Percentiles rank a stretch among this genome's conserved stretches.
Conservation (phyloP, 306 rosid species). For the Vigna mungo region DNA sequence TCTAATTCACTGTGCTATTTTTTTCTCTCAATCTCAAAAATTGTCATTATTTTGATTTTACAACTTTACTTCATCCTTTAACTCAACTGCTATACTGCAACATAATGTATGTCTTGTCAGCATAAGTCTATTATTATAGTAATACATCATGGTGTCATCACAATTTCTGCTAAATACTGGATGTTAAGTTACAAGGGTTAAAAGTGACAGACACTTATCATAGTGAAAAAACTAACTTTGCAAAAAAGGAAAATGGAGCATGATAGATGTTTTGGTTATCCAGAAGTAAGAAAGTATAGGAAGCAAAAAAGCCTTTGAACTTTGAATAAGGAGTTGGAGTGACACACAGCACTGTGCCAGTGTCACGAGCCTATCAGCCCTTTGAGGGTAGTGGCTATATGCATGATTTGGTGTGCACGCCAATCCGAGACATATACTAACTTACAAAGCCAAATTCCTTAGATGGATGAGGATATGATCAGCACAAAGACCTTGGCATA, state of each 20-base stretch:
- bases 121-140: no score
- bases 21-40: no score
- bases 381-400: constrained; percentile 27
- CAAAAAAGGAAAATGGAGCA: not conserved
- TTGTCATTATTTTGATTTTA: no score
- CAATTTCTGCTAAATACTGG: no score
- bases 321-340: constrained; percentile 17
- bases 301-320: not conserved
- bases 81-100: no score
- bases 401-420: constrained; percentile 53
- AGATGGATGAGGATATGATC: constrained; percentile 57
- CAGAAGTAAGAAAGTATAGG: not conserved
- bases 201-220: not conserved
- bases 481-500: constrained; percentile 33
- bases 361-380: constrained; percentile 41
- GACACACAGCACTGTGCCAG: constrained; percentile 13
- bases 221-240: not conserved
- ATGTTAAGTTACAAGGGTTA: no score
- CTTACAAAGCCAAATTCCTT: constrained; percentile 48
- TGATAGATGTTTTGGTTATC: no score
- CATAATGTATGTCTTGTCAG: not conserved
- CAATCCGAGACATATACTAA: constrained; percentile 40
- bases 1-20: constrained; percentile 35
- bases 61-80: no score
- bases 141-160: no score